Evolutionary conservation across 345 rosid species (phyloP), one percentile per base, ranked within the genome.

Genomic region (Eucalyptus leucophloia): DNA sequence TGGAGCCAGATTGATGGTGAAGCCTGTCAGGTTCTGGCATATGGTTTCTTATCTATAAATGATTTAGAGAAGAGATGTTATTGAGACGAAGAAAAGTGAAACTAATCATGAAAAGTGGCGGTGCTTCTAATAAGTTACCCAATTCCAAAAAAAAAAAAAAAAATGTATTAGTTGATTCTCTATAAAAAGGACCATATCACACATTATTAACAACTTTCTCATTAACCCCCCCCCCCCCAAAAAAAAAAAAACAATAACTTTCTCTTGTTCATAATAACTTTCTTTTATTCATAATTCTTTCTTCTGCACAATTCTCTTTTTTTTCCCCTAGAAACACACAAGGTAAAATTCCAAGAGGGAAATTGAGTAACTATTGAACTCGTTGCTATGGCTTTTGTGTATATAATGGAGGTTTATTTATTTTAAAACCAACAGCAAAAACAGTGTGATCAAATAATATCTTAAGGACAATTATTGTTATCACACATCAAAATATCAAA

Each of bases 1-100:
- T 47, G 96, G 96, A 60, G 95, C 90, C 91, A 92, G 90, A 91
- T 21, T 87, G 90, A 94, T 96, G 96, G 13, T 96, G 50, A 91
- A 56, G 72, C 14, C 58, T 53, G 58, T 53, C 26, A 0, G 5
- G 58, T 53, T 53, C 4, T 53, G 58, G 58, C 26, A 53, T 53
- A 21, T 21, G 11, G 58, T 53, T 53, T 21, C 58, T 53, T 53
- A 53, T 19, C 26, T 53, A 53, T 53, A 21, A 53, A 56, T 56
- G 30, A 56, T 56, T 56, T 23, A 56, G 62, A 56, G 62, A 24
- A 56, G 62, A 56, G 62, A 53, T 24, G 30, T 24, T 24, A 56
- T 24, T 56, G 62, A 56, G 30, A 56, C 5, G 30, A 4, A 56
- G 62, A 56, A 56, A 56, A 56, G 13, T 24, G 12, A 56, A 24